A percentile compares a stretch with the other conserved stretches of the same genome.
These are phyloP conservation scores for Macrocybe gigantea DNA, from an alignment of 768 basidiomycete species.

Conservation along the genomic window DNA sequence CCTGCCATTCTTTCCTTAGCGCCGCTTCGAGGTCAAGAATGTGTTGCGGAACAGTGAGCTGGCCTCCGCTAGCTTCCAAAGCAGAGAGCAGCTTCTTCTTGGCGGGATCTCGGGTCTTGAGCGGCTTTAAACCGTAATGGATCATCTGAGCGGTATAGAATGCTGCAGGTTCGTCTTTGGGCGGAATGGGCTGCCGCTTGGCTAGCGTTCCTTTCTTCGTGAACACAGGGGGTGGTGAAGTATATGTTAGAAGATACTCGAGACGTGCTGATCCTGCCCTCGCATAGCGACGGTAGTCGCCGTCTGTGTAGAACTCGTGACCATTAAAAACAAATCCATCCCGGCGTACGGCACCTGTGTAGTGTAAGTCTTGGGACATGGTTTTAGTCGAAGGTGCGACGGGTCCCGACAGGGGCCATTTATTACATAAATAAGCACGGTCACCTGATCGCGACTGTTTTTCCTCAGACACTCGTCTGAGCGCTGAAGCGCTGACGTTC, in stretches of 20 bases:
- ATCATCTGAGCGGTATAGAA: conserved; percentile 21
- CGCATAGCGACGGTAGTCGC: conserved; percentile 9
- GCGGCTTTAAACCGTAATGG: conserved; percentile 20
- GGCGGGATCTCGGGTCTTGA: conserved; percentile 17
- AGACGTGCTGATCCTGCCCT: conserved; percentile 13
- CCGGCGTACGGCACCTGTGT: conserved; percentile 11
- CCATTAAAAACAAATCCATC: conserved; percentile 15
- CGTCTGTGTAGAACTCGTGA: conserved; percentile 11
- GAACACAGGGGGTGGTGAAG: conserved; percentile 14
- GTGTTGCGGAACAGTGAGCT: conserved; percentile 13
- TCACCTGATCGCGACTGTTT: no score
- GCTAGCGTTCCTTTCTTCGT: conserved; percentile 21
- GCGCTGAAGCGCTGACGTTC: no score
- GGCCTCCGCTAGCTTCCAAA: conserved; percentile 10
- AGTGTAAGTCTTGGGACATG: neutral
- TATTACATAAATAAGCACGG: no score
- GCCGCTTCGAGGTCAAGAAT: conserved; percentile 15
- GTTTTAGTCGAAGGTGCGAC: no score
- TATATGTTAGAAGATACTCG: conserved; percentile 18
- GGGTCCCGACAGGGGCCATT: no score
- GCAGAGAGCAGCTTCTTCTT: conserved; percentile 19
- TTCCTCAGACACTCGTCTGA: no score
- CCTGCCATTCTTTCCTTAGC: conserved; percentile 15
- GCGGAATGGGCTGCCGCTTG: conserved; percentile 16
- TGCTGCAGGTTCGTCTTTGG: conserved; percentile 15